phyloP scores from a whole-genome alignment of 208 protist genomes.

The Paratrypanosoma confusum region DNA sequence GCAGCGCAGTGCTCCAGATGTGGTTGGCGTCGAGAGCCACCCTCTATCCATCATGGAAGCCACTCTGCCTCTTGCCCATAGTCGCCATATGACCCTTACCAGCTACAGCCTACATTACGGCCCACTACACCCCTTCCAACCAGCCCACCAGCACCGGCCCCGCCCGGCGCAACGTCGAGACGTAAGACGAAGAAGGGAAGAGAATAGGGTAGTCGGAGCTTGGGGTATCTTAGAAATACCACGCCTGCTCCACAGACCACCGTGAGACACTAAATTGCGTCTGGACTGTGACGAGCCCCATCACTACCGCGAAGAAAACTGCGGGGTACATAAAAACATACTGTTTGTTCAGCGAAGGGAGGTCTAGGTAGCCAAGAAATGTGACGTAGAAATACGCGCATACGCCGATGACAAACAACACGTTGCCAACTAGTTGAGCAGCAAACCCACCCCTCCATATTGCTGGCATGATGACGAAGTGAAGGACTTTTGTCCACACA shows the following conservation, averaged over 20 bases:
- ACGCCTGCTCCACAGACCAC: constrained; percentile 9
- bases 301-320: constrained; percentile 35
- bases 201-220: too few species aligned
- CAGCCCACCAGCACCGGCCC: too few species aligned
- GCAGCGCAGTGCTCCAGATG: too few species aligned
- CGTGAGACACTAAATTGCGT: constrained; percentile 23
- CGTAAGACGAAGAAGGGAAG: too few species aligned
- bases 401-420: constrained; percentile 42
- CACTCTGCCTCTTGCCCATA: too few species aligned
- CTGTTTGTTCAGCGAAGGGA: constrained; percentile 81
- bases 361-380: constrained; percentile 87
- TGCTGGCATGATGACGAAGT: constrained; percentile 72
- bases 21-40: too few species aligned
- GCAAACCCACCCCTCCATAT: constrained; percentile 23
- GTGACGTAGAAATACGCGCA: constrained; percentile 83
- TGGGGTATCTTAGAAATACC: constrained; percentile 7
- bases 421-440: constrained; percentile 37
- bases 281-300: constrained; percentile 32
- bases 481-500: constrained; percentile 85
- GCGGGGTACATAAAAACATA: constrained; percentile 85
- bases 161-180: too few species aligned
- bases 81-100: too few species aligned
- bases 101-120: too few species aligned
- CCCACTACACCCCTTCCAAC: too few species aligned
- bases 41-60: too few species aligned